phyloP scores from a whole-genome alignment of 129 eudicot genomes.

The Oenanthe sinensis region DNA sequence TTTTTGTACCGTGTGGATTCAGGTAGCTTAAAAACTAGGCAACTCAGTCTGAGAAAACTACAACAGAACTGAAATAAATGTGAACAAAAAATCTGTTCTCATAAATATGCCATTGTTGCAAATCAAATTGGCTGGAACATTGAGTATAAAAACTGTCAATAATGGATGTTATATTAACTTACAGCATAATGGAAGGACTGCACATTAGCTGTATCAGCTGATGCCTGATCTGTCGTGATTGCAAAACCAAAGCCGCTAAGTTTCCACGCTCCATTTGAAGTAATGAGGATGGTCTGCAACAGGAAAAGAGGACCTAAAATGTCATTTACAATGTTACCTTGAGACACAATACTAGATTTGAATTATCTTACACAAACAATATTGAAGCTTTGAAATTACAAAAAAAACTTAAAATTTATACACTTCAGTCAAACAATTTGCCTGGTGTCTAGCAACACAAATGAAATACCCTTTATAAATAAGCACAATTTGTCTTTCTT shows the following conservation, averaged over 20 bases:
- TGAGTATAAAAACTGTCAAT: not conserved
- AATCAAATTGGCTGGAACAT: not conserved
- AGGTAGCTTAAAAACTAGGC: not conserved
- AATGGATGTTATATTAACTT: slow-evolving; percentile 26
- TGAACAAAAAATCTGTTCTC: not conserved
- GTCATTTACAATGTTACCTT: not conserved
- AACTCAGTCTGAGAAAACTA: not conserved
- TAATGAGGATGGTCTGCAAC: slow-evolving; percentile 75
- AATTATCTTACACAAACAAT: not conserved
- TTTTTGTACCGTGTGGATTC: not conserved
- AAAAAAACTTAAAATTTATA: not conserved
- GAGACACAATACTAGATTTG: not conserved
- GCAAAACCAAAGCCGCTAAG: slow-evolving; percentile 93
- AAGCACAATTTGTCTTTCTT: not conserved
- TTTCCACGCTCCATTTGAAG: slow-evolving; percentile 98
- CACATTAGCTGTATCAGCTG: slow-evolving; percentile 42
- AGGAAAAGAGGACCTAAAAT: slow-evolving; percentile 18
- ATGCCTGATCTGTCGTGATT: slow-evolving; percentile 58
- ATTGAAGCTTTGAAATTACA: not conserved
- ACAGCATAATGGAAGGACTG: slow-evolving; percentile 93
- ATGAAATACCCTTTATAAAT: not conserved
- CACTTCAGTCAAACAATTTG: not conserved
- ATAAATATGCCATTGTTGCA: not conserved
- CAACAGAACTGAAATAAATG: not conserved
- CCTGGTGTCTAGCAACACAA: not conserved